Conservation (phyloP, 2,329 filamentous ascomycete genomes). For the Pyrenophora graminea region DNA sequence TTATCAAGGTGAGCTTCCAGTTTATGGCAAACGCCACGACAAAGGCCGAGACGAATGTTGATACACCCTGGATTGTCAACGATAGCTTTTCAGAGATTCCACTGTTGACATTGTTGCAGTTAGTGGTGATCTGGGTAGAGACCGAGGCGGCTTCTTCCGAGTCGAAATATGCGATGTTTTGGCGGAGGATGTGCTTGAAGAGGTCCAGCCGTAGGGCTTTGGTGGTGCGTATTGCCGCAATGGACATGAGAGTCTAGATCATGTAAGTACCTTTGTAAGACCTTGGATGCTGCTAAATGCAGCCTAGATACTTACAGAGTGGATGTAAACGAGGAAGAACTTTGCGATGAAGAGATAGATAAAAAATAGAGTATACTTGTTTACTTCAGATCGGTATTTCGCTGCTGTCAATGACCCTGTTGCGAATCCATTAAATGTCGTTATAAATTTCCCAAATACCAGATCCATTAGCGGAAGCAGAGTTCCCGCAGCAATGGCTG, state of each 20-base stretch:
- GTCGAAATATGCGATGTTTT: constrained; percentile 60
- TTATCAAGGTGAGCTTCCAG: constrained; percentile 90
- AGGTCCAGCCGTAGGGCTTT: constrained; percentile 63
- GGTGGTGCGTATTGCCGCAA: constrained; percentile 57
- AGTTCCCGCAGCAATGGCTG: constrained; percentile 51
- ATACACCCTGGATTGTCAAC: constrained; percentile 49
- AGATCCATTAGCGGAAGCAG: constrained; percentile 56
- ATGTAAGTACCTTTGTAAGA: constrained; percentile 11
- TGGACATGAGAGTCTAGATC: constrained; percentile 48
- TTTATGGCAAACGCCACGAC: constrained; percentile 88
- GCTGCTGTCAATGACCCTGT: constrained; percentile 37
- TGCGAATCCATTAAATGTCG: constrained; percentile 51
- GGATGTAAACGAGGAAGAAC: constrained; percentile 63
- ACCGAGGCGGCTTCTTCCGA: constrained; percentile 91
- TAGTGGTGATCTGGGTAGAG: constrained; percentile 89
- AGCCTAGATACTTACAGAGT: constrained; percentile 20
- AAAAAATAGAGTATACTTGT: constrained; percentile 62
- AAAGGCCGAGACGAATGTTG: constrained; percentile 76
- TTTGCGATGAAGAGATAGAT: constrained; percentile 72
- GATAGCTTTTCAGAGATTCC: constrained; percentile 64
- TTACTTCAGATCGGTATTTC: constrained; percentile 46
- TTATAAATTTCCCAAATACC: constrained; percentile 58
- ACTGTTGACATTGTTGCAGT: constrained; percentile 91
- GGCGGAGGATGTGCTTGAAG: constrained; percentile 63
- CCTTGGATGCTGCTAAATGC: not conserved